These are phyloP conservation scores for Lentinus brumalis DNA, from an alignment of 768 basidiomycete genomes.

Conservation along the genomic window DNA sequence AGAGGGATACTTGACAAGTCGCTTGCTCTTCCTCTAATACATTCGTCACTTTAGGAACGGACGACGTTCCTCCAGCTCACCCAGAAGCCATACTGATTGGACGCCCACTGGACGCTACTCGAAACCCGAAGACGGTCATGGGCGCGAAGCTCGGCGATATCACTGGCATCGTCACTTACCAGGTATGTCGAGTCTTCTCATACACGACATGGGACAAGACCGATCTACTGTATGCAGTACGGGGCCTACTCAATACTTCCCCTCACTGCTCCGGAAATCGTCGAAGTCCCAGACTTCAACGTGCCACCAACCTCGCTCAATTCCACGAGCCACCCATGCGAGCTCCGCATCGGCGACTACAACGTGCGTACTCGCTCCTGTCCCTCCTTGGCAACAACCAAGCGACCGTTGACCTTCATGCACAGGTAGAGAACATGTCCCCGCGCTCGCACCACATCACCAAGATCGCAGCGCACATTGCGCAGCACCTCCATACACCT, in stretches of 20 bases:
- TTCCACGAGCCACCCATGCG: slow-evolving; percentile 39
- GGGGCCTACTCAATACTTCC: slow-evolving; percentile 63
- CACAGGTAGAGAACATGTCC: slow-evolving; percentile 57
- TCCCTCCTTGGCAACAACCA: neutral
- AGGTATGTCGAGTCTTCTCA: slow-evolving; percentile 32
- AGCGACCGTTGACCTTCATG: neutral
- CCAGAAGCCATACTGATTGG: slow-evolving; percentile 61
- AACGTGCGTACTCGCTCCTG: slow-evolving; percentile 41
- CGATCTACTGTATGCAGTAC: slow-evolving; percentile 14
- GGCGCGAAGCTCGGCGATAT: slow-evolving; percentile 52
- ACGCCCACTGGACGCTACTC: slow-evolving; percentile 52
- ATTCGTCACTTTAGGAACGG: slow-evolving; percentile 18
- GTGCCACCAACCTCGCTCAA: slow-evolving; percentile 44
- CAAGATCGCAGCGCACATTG: slow-evolving; percentile 55
- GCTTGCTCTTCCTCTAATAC: too few relatives aligned
- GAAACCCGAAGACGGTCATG: slow-evolving; percentile 49
- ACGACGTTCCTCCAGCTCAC: slow-evolving; percentile 56
- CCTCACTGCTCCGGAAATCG: slow-evolving; percentile 51
- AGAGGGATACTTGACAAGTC: neutral
- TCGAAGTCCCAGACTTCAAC: slow-evolving; percentile 38
- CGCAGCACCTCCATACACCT: slow-evolving; percentile 47
- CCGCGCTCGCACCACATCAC: slow-evolving; percentile 51
- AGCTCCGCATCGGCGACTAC: slow-evolving; percentile 59
- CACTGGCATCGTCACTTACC: slow-evolving; percentile 56
- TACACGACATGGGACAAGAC: neutral